Evolutionary conservation across 495 filamentous ascomycete genomes (phyloP).

Genomic region (Oleoguttula mirabilis): DNA sequence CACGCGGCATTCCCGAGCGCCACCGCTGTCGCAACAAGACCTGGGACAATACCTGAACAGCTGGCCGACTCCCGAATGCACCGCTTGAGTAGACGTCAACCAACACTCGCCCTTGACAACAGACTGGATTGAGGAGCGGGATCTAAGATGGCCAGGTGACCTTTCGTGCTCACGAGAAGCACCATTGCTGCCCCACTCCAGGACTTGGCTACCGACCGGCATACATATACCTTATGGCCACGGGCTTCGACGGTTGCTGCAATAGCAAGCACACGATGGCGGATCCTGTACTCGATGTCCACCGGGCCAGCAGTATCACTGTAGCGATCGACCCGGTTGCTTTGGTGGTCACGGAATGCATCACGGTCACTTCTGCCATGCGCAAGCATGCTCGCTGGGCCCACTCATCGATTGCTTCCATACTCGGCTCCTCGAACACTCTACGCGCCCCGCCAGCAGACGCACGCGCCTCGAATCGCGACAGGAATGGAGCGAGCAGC

Average conservation of each 20-base stretch:
- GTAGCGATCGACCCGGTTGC: conserved; percentile 92
- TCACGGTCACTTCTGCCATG: conserved; percentile 94
- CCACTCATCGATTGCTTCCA: conserved; percentile 91
- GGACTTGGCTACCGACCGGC: too few relatives aligned
- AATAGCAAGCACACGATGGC: conserved; percentile 9
- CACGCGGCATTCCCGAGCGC: too few relatives aligned
- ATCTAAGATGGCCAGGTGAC: too few relatives aligned
- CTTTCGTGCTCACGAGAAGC: too few relatives aligned
- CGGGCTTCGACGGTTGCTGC: background rate
- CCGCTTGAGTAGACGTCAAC: too few relatives aligned
- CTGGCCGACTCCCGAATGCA: too few relatives aligned
- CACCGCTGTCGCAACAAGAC: too few relatives aligned
- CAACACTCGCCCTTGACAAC: too few relatives aligned
- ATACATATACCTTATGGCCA: too few relatives aligned
- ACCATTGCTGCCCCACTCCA: too few relatives aligned
- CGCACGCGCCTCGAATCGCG: conserved; percentile 1
- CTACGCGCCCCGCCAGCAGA: conserved; percentile 19
- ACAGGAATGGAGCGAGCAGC: conserved; percentile 17
- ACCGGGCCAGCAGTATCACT: background rate
- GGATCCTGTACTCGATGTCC: background rate
- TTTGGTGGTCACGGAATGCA: conserved; percentile 96
- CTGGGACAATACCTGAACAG: too few relatives aligned
- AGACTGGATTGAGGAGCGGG: too few relatives aligned
- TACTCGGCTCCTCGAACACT: conserved; percentile 40
- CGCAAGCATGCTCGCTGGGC: conserved; percentile 95